Evolutionary conservation across 225 moss, liverwort and hornwort species (phyloP).

Genomic region (Rhytidiadelphus loreus): DNA sequence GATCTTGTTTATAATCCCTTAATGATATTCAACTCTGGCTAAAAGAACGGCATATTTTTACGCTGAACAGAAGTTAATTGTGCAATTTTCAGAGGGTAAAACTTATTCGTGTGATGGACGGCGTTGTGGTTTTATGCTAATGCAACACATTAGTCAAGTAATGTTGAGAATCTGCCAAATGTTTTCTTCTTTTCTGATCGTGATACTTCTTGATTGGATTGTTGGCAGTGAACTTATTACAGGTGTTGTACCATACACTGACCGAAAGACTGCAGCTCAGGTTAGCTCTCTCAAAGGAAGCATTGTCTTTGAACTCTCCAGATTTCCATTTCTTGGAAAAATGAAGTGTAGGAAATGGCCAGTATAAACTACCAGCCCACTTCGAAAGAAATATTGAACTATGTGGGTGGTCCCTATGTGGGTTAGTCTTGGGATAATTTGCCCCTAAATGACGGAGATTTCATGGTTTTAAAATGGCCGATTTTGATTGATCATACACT

Average conservation of each 20-base stretch:
- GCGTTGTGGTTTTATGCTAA: neutral
- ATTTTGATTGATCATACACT: neutral
- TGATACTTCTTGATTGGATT: slow-evolving; percentile 4
- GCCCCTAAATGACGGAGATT: neutral
- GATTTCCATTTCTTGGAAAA: neutral
- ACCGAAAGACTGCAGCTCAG: slow-evolving; percentile 63
- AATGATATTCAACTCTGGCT: neutral
- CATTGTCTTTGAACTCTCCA: neutral
- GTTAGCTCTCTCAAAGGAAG: neutral
- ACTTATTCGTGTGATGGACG: neutral
- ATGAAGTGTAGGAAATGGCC: neutral
- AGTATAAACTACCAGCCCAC: neutral
- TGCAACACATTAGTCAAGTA: neutral
- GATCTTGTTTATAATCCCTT: neutral
- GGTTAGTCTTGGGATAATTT: neutral
- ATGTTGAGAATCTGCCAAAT: neutral
- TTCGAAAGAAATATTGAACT: neutral
- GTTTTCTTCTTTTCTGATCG: neutral
- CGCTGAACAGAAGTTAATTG: neutral
- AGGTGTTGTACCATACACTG: slow-evolving; percentile 65
- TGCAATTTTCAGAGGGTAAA: neutral
- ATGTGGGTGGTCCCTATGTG: neutral
- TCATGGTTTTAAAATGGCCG: neutral
- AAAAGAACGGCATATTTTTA: neutral
- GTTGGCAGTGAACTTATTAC: slow-evolving; percentile 60